Conservation (phyloP, 192 early-diverging fungal species). For the Backusella sp. region DNA sequence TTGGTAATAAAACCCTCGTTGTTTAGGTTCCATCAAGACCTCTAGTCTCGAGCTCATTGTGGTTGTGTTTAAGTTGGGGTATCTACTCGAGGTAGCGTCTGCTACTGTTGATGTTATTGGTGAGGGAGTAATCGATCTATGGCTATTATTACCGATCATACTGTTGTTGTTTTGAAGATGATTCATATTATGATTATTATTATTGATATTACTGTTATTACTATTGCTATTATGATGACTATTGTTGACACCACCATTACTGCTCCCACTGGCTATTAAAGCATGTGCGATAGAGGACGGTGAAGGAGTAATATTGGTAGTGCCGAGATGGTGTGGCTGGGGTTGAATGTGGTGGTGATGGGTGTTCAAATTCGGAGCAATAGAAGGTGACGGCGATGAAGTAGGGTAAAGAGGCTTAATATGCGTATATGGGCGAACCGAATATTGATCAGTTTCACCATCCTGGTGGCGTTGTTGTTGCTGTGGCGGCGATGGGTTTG, state of each 20-base stretch:
- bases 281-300: background rate
- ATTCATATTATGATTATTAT: too few species aligned
- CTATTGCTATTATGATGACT: background rate
- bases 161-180: background rate
- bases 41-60: constrained; percentile 2
- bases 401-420: constrained; percentile 11
- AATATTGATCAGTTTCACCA: background rate
- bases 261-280: background rate
- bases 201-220: background rate
- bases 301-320: background rate
- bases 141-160: background rate
- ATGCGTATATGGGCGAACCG: constrained; percentile 11
- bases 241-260: background rate
- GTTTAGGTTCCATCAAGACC: constrained; percentile 20
- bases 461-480: background rate
- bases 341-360: background rate
- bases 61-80: background rate
- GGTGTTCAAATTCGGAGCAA: background rate
- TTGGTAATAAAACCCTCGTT: constrained; percentile 35
- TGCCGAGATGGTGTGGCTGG: background rate
- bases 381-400: background rate
- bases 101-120: background rate
- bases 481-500: background rate
- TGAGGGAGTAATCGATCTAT: background rate
- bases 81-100: background rate